Evolutionary conservation across 441 rosid species (phyloP), one percentile per base, ranked within the genome.

Genomic region (Breynia disticha): DNA sequence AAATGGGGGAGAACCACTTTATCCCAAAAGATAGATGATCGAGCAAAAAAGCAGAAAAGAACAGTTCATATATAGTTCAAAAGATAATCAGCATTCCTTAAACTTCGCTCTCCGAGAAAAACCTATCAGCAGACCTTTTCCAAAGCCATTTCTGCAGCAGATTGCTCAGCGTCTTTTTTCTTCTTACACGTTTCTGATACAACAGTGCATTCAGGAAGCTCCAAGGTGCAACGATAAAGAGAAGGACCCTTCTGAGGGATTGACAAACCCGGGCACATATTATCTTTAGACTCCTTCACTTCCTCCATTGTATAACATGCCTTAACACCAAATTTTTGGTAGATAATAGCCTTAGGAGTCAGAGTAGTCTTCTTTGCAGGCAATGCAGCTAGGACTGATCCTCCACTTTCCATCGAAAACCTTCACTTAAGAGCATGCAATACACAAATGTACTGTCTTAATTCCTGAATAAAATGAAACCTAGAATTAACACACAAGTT

Each of bases 151-250:
- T 93, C 80, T 39, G 95, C 97, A 68, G 95, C 97, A 72, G 79
- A 78, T 60, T 84, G 98, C 76, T 93, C 97, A 0, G 97, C 87
- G 17, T 93, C 97, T 73, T 88, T 88, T 73, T 91, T 91, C 73
- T 76, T 93, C 66, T 62, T 79, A 53, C 67, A 88, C 13, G 66
- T 71, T 17, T 60, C 83, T 0, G 97, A 84, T 22, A 77, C 74
- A 47, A 93, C 81, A 61, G 70, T 67, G 46, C 81, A 60, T 3
- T 81, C 88, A 2, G 97, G 97, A 58, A 93, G 95, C 66, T 88
- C 76, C 76, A 93, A 79, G 61, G 54, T 70, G 77, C 95, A 88
- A 15, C 86, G 80, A 67, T 74, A 93, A 54, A 77, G 85, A 51
- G 82, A 67, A 38, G 95, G 95, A 7, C 88, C 84, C 66, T 86